A percentile compares a stretch with the other conserved stretches of the same genome.
Evolutionary conservation across 2,329 filamentous ascomycete species (phyloP).

Genomic region (Microsporum canis): DNA sequence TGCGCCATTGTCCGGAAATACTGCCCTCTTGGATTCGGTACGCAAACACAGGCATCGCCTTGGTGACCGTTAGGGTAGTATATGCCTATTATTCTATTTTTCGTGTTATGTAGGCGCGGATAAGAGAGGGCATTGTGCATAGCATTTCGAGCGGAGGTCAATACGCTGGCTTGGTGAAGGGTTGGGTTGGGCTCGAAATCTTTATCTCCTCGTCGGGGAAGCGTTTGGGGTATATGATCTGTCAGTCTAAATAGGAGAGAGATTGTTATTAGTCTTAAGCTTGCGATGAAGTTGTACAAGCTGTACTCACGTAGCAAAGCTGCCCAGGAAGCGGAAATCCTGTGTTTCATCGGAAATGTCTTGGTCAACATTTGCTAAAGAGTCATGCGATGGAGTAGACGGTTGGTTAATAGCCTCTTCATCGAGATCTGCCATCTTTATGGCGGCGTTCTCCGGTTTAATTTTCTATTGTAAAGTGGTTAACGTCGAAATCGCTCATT

Average conservation of each 20-base stretch:
- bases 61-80: conserved; percentile 55
- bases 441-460: background rate
- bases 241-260: conserved; percentile 20
- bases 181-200: conserved; percentile 95
- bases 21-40: conserved; percentile 62
- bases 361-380: conserved; percentile 39
- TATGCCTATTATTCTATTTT: conserved; percentile 55
- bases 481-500: too few species aligned
- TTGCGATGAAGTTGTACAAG: background rate
- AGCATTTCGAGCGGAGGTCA: conserved; percentile 70
- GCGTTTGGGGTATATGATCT: conserved; percentile 31
- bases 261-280: background rate
- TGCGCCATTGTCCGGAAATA: conserved; percentile 67
- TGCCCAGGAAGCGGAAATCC: conserved; percentile 67
- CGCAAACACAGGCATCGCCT: conserved; percentile 43
- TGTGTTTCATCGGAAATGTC: conserved; percentile 68
- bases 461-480: background rate
- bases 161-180: conserved; percentile 60
- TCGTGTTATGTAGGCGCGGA: conserved; percentile 61
- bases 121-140: conserved; percentile 80
- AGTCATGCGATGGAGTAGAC: conserved; percentile 16
- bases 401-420: conserved; percentile 30
- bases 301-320: conserved; percentile 40
- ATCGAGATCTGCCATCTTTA: conserved; percentile 34
- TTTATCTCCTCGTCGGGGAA: conserved; percentile 87